Base-by-base conservation (phyloP, 2,329 filamentous ascomycete species). In the Trichoderma sp. region DNA sequence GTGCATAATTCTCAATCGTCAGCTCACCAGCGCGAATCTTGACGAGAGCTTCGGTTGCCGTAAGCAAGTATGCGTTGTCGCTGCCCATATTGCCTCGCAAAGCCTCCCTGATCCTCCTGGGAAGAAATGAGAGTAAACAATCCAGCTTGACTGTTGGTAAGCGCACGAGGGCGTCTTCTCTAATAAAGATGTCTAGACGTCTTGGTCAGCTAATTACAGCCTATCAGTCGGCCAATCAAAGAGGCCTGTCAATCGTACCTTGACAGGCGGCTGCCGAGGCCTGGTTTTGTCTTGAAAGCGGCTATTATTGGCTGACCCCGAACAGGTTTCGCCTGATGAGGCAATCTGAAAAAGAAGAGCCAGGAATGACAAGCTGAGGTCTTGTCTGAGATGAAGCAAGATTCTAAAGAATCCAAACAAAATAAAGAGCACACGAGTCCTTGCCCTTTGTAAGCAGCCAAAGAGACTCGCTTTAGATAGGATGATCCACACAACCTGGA, bases 1-100 rank as follows among this genome's bases (percentile, higher is more conserved):
- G 78, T 2, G 84, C 85, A 74, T 88, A 88, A 8, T 81, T 76
- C 74, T 85, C 83, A 1, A 88, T 83, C 0, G 85, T 86, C 70
- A 74, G 28, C 2, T 68, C 65, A 32, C 73, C 73, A 36, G 53
- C 30, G 15, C 69, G 72, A 23, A 73, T 74, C 20, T 53, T 57
- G 57, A 55, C 66, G 23, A 70, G 66, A 28, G 72, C 73, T 53
- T 71, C 50, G 5, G 72, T 26, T n/a, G 69, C 73, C 66, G 73
- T 73, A 28, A 74, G 72, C 12, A 63, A 63, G 50, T 72, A 74
- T 34, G 73, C 73, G 30, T 72, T 55, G 43, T 67, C 68, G 62
- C 43, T 72, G 20, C 50, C 70, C 47, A 68, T 71, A 6, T 47
- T 72, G 57, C 30, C 43, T 53, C 34, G 39, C 34, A n/a, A 53